These are phyloP conservation scores for Syzygium oleosum DNA, from an alignment of 345 rosid species.

Conservation along the genomic window DNA sequence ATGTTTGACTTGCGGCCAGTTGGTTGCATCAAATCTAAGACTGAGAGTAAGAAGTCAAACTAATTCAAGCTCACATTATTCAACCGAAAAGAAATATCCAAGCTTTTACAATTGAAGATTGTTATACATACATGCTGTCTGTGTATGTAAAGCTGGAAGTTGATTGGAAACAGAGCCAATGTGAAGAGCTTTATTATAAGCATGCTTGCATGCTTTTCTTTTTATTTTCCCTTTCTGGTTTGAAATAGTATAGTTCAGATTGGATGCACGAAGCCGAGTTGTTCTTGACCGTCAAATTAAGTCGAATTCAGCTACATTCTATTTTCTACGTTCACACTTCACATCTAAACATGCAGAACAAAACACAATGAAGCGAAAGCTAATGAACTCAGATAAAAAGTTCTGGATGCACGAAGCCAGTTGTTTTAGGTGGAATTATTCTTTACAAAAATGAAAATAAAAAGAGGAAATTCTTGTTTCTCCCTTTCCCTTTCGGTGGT, in stretches of 20 bases:
- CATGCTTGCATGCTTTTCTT: not conserved
- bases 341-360: not conserved
- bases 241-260: not conserved
- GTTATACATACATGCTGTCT: not conserved
- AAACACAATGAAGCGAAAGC: not conserved
- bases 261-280: not conserved
- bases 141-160: not conserved
- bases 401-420: too few relatives aligned
- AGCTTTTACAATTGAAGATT: not conserved
- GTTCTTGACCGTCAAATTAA: not conserved
- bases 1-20: not conserved
- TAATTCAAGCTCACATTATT: not conserved
- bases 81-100: not conserved
- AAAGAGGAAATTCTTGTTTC: too few relatives aligned
- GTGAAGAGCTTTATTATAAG: not conserved
- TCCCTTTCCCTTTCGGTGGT: too few relatives aligned
- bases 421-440: too few relatives aligned
- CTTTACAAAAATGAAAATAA: too few relatives aligned
- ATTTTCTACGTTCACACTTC: not conserved
- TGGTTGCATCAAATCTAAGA: not conserved
- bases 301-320: not conserved
- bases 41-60: not conserved
- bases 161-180: not conserved
- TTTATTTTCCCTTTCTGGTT: not conserved
- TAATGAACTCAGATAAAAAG: not conserved